phyloP scores from a whole-genome alignment of 2,329 filamentous ascomycete genomes.

The Herpotrichia juniperi region DNA sequence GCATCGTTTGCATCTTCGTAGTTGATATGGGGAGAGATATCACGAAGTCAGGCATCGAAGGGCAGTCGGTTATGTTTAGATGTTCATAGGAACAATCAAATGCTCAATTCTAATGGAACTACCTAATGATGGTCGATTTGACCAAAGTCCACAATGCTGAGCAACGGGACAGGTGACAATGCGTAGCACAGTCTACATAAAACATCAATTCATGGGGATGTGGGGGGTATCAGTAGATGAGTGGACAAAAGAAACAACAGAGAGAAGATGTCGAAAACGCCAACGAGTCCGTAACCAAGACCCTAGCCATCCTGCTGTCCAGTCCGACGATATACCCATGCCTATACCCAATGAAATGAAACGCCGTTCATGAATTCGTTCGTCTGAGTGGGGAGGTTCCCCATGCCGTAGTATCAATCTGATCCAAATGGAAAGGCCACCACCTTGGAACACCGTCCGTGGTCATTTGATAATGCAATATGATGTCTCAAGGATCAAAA shows the following conservation, averaged over 20 bases:
- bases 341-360: constrained; percentile 15
- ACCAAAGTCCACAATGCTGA: constrained; percentile 12
- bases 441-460: constrained; percentile 24
- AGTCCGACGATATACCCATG: constrained; percentile 24
- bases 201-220: constrained; percentile 27
- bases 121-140: constrained; percentile 7
- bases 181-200: constrained; percentile 13
- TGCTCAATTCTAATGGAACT: constrained; percentile 15
- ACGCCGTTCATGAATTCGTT: constrained; percentile 40
- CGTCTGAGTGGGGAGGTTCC: constrained; percentile 18
- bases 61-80: too few species aligned
- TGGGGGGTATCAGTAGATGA: constrained; percentile 35
- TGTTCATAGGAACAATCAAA: background rate
- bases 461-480: constrained; percentile 32
- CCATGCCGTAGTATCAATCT: constrained; percentile 29
- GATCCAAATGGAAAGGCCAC: constrained; percentile 18
- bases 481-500: constrained; percentile 18
- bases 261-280: constrained; percentile 10
- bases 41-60: too few species aligned
- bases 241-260: constrained; percentile 28
- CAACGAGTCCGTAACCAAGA: constrained; percentile 12
- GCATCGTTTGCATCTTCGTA: too few species aligned
- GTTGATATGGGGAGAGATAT: too few species aligned
- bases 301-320: constrained; percentile 14
- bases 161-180: constrained; percentile 6